Evolutionary conservation across 805 yeast genomes (phyloP).

Genomic region (Metschnikowia chrysomelidarum): DNA sequence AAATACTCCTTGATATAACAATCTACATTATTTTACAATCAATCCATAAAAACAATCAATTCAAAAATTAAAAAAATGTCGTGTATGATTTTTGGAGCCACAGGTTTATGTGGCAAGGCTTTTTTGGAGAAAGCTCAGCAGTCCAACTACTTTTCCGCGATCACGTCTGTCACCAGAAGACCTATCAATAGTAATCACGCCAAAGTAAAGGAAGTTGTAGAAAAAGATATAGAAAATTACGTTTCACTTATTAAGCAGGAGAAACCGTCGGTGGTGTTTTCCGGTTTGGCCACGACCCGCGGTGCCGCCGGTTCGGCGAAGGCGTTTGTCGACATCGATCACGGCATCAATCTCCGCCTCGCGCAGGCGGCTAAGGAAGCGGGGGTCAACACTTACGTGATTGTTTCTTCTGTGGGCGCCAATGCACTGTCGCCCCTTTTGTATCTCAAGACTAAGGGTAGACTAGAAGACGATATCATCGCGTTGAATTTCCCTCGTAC

Average conservation of each 20-base stretch:
- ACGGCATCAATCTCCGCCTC: slow-evolving; percentile 63
- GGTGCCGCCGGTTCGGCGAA: slow-evolving; percentile 59
- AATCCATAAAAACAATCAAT: no score
- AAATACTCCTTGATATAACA: no score
- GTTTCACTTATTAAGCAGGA: slow-evolving; percentile 15
- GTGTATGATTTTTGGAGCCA: slow-evolving; percentile 55
- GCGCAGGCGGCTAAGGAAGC: slow-evolving; percentile 72
- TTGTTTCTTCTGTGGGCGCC: slow-evolving; percentile 71
- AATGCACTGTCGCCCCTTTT: slow-evolving; percentile 52
- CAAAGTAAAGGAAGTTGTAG: slow-evolving; percentile 41
- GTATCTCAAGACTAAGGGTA: slow-evolving; percentile 70
- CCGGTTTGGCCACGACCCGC: slow-evolving; percentile 20
- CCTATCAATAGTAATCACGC: slow-evolving; percentile 29
- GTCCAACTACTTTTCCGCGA: slow-evolving; percentile 33
- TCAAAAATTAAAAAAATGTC: slow-evolving; percentile 6
- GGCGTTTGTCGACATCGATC: slow-evolving; percentile 68
- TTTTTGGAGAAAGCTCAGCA: slow-evolving; percentile 47
- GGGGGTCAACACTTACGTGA: slow-evolving; percentile 65
- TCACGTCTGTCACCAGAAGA: slow-evolving; percentile 55
- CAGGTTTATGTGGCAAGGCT: slow-evolving; percentile 72
- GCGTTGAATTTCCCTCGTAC: slow-evolving; percentile 67
- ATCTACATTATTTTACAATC: no score
- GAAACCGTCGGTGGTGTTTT: slow-evolving; percentile 16
- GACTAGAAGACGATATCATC: slow-evolving; percentile 64
- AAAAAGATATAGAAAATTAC: slow-evolving; percentile 54